Base-by-base conservation (phyloP, 192 early-diverging fungal genomes). In the Coemansia sp. region DNA sequence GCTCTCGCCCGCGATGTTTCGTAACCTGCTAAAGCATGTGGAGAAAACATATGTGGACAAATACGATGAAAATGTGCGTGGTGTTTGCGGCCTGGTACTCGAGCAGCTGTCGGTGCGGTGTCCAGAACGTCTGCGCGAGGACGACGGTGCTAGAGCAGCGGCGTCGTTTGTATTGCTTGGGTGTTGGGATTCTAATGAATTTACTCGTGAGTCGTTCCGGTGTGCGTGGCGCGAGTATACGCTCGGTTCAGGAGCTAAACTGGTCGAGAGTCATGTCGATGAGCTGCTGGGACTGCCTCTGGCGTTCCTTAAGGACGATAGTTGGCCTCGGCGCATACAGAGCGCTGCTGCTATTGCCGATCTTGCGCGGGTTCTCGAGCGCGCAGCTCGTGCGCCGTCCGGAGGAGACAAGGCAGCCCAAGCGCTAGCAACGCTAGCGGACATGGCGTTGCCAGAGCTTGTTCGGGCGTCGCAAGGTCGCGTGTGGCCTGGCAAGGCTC, bases 11-110 rank as follows among this genome's bases (percentile, higher is more conserved):
- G 80, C 69, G 19, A 87, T 87, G 36, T 63, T 94, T 2, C 73
- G 76, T 3, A 87, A 85, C 36, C 84, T 97, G 50, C 80, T 94
- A 6, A 85, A 85, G 19, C 88, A 93, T 65, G 70, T 96, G n/a
- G 85, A 85, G 15, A 88, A 87, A 34, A 74, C 89, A 9, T 96
- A 95, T 79, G 77, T 94, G 19, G 91, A 90, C n/a, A 86, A 85
- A 61, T 57, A 76, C 83, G 94, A 94, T 61, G 87, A 89, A 17
- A 92, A 97, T 27, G 29, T 80, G 10, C 89, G 93, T 14, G 86
- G 90, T 0, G 84, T 92, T 10, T 69, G 90, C 11, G 78, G 69
- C 1, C 73, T 66, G 65, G 73, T 75, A 1, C 39, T 75, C 37
- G 69, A 75, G 63, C 78, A 80, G 63, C 57, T 80, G 55, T 69